Evolutionary conservation across 2,329 filamentous ascomycete species (phyloP).

Genomic region (Pseudogymnoascus sp.): DNA sequence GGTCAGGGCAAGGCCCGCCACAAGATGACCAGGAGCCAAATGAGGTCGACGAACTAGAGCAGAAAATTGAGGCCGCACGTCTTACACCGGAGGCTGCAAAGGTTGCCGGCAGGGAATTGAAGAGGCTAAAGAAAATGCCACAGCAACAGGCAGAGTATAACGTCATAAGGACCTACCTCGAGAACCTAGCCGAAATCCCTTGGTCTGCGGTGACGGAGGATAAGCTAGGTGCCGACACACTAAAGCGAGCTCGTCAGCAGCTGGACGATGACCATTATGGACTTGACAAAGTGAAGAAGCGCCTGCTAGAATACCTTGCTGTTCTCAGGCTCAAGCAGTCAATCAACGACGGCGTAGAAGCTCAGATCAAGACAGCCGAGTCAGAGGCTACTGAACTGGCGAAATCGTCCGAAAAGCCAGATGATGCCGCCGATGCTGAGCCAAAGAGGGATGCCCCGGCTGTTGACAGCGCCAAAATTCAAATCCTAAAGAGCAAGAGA

Average conservation of each 20-base stretch:
- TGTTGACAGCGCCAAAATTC: constrained; percentile 53
- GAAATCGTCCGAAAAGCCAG: constrained; percentile 14
- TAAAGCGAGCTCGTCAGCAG: constrained; percentile 74
- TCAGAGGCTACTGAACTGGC: constrained; percentile 26
- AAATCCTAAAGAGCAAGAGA: constrained; percentile 69
- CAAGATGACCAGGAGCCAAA: constrained; percentile 74
- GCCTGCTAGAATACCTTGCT: constrained; percentile 87
- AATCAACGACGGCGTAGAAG: constrained; percentile 74
- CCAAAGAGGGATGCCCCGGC: constrained; percentile 28
- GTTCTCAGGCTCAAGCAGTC: constrained; percentile 93
- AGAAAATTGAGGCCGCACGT: constrained; percentile 72
- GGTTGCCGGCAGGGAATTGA: constrained; percentile 82
- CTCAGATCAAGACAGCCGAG: constrained; percentile 62
- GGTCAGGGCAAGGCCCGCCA: constrained; percentile 40
- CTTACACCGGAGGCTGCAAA: constrained; percentile 79
- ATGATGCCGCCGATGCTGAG: constrained; percentile 28
- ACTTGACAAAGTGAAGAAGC: constrained; percentile 93
- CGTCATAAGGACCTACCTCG: constrained; percentile 85
- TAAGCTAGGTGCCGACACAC: constrained; percentile 70
- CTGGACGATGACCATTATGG: constrained; percentile 95
- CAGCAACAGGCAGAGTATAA: constrained; percentile 94
- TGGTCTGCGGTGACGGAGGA: constrained; percentile 84
- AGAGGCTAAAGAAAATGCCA: constrained; percentile 87
- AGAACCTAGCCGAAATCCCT: constrained; percentile 88
- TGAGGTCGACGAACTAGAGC: constrained; percentile 85